phyloP scores from a whole-genome alignment of 2,329 filamentous ascomycete genomes.

The Grosmannia huntii region DNA sequence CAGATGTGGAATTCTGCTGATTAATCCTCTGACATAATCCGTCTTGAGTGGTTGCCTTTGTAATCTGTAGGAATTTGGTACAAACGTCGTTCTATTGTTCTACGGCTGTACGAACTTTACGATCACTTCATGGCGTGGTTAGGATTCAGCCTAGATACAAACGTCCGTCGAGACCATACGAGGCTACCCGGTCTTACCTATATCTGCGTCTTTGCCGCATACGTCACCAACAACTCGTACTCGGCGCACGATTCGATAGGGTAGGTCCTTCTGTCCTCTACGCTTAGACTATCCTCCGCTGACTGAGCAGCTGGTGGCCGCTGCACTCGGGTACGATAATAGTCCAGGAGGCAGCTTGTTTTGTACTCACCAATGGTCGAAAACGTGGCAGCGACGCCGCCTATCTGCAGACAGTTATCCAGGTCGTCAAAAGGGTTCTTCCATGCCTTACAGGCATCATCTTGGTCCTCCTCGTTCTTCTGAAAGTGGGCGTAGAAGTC shows the following conservation, averaged over 20 bases:
- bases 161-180: no score
- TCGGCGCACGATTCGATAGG: not conserved
- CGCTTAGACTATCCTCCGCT: not conserved
- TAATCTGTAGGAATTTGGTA: no score
- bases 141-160: no score
- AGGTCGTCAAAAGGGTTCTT: not conserved
- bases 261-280: not conserved
- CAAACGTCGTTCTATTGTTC: no score
- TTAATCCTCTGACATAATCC: no score
- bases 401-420: not conserved
- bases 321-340: not conserved
- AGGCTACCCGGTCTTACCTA: no score
- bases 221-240: not conserved
- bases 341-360: not conserved
- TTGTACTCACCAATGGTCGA: not conserved
- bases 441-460: not conserved
- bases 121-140: no score
- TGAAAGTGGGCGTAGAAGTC: not conserved
- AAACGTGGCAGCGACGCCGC: not conserved
- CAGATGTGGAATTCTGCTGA: no score
- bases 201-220: not conserved
- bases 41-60: no score
- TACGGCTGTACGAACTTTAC: no score
- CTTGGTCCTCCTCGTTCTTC: not conserved
- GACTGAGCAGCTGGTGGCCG: not conserved